Conservation (phyloP, 345 rosid genomes). For the Aquilaria sinensis region DNA sequence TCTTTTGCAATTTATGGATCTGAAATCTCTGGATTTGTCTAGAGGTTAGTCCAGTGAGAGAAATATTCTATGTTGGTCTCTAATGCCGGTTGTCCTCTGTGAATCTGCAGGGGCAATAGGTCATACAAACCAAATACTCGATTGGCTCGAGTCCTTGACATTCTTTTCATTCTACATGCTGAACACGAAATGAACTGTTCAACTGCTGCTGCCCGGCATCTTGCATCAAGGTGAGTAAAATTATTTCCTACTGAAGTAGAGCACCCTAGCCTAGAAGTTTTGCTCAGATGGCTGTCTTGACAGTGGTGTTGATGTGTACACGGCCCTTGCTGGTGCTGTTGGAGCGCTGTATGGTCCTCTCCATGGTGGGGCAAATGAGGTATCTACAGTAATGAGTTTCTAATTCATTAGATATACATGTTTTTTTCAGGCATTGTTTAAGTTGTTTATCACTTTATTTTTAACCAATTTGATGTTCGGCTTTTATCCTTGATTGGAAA, state of each 20-base stretch:
- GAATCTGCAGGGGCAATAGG: slow-evolving; percentile 65
- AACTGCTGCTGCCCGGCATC: slow-evolving; percentile 94
- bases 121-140: slow-evolving; percentile 89
- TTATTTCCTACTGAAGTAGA: slow-evolving; percentile 8
- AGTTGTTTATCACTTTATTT: slow-evolving; percentile 3
- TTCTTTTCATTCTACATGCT: slow-evolving; percentile 90
- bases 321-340: slow-evolving; percentile 93
- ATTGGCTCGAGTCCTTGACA: slow-evolving; percentile 80
- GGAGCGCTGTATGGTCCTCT: slow-evolving; percentile 98
- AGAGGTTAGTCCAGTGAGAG: too few species aligned
- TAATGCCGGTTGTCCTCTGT: slow-evolving; percentile 2
- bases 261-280: neutral
- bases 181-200: slow-evolving; percentile 99
- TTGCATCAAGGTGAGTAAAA: slow-evolving; percentile 75
- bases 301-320: slow-evolving; percentile 93
- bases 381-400: slow-evolving; percentile 16
- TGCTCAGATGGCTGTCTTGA: slow-evolving; percentile 11
- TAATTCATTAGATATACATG: neutral
- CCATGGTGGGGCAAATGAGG: slow-evolving; percentile 99
- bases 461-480: slow-evolving; percentile 5
- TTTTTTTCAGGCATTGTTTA: neutral
- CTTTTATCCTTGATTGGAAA: slow-evolving; percentile 7
- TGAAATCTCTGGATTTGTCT: too few species aligned
- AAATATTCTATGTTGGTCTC: too few species aligned
- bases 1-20: too few species aligned